Base-by-base conservation (phyloP, 2,329 filamentous ascomycete species). In the Fusarium torreyae region DNA sequence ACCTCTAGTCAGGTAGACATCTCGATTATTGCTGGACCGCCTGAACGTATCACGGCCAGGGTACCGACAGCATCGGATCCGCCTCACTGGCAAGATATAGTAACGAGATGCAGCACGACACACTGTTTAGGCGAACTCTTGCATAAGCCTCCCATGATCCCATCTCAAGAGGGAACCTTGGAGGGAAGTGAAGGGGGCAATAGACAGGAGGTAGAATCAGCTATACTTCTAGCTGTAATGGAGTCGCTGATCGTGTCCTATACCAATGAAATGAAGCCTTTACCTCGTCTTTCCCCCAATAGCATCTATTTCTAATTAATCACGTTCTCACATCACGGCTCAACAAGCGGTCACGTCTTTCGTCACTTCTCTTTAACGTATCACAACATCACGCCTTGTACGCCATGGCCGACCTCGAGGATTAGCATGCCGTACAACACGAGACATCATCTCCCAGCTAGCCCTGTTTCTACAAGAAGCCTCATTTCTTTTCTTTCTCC, bases 11-110 rank as follows among this genome's bases (percentile, higher is more conserved):
- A 13, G 28, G 28, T 13, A 31, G 5, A 31, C 13, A 31, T 31
- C 28, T 31, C 28, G 4, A 31, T 31, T 31, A 31, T 13, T 31
- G 28, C 10, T 13, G 10, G 28, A 10, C 9, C 28, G 28, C 10
- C 28, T 31, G 10, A 31, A 11, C 28, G 72, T 74, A 62, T 62
- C 70, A 74, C 72, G 63, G 36, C 36, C 55, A 69, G 68, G 66
- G 50, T 69, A 51, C 64, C 56, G 54, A 71, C 72, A 66, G 57
- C 51, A 74, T 74, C 69, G 69, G 72, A 61, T 67, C 57, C 63
- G 52, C 66, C 63, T 63, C 49, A 57, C 59, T 70, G 56, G 61
- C 66, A 71, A 73, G 66, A 63, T 72, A 59, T 57, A 50, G 58
- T 53, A 68, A 44, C 62, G 33, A 57, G 62, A 65, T 63, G 70